Base-by-base conservation (phyloP, 2,329 filamentous ascomycete species). In the Arthroderma sp. region DNA sequence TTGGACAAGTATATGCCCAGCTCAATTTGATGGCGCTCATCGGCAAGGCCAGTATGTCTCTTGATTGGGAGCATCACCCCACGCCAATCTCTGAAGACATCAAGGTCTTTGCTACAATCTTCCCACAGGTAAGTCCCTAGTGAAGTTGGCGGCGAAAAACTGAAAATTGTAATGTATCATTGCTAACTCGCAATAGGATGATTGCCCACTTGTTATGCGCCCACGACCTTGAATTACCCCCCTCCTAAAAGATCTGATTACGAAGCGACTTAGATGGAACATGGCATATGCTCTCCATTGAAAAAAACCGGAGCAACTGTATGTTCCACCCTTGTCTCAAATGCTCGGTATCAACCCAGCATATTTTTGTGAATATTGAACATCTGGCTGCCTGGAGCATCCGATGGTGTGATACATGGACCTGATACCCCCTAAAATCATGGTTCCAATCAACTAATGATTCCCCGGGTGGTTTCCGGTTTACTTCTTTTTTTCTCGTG, bases 21-120 rank as follows among this genome's bases (percentile, higher is more conserved):
- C 72, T 87, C 49, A 94, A 94, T 66, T 70, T 98, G 56, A 89
- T 85, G 59, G 77, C 86, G 39, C 83, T 94, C 74, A 75, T 94
- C 58, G 88, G 87, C 60, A 94, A 91, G 74, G 88, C 87, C 6
- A 83, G 85, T 52, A 73, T 94, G 63, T 72, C 80, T 60, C 72
- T 96, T 54, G 80, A 96, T 65, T 96, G 89, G 89, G 76, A 80
- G 63, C 91, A 98, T 65, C 79, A 86, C 61, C 68, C 86, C 11
- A 96, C 91, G 7, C 78, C 83, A 0, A 59, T 72, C 48, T 94
- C 86, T 0, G 91, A 98, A 69, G 82, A 94, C 66, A 96, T 98
- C 66, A 89, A 94, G 71, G 89, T 96, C 54, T 98, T 96, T 68
- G 91, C 91, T 36, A 95, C 87, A 29, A 94, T 98, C 56, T 98